Percentiles rank a stretch among this genome's conserved stretches.
phyloP scores from a whole-genome alignment of 2,329 filamentous ascomycete genomes.

The Myotisia sp. region DNA sequence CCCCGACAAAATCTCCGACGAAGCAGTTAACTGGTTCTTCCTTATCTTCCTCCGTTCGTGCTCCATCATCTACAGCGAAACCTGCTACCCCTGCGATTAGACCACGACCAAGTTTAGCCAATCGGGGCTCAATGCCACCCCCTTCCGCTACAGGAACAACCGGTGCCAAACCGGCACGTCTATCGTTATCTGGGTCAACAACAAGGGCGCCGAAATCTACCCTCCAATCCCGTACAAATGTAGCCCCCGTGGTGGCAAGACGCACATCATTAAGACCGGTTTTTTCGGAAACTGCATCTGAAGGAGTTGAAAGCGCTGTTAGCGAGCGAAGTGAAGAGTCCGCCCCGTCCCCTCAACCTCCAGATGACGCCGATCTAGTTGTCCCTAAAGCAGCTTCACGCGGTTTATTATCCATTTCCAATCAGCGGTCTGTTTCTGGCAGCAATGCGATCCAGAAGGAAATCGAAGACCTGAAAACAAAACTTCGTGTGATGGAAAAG shows the following conservation, averaged over 20 bases:
- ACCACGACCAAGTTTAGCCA: slow-evolving; percentile 41
- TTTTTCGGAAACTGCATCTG: slow-evolving; percentile 14
- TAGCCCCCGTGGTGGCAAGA: slow-evolving; percentile 16
- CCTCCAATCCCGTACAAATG: slow-evolving; percentile 15
- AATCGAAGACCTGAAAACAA: slow-evolving; percentile 77
- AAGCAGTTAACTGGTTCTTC: slow-evolving; percentile 47
- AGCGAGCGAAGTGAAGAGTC: slow-evolving; percentile 18
- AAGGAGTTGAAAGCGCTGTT: slow-evolving; percentile 16
- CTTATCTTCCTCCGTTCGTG: slow-evolving; percentile 44
- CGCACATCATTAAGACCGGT: slow-evolving; percentile 22
- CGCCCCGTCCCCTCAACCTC: slow-evolving; percentile 13
- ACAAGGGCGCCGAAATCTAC: slow-evolving; percentile 23
- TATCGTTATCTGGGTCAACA: slow-evolving; percentile 13
- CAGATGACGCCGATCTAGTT: slow-evolving; percentile 15
- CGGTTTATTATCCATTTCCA: slow-evolving; percentile 2
- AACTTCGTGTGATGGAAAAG: slow-evolving; percentile 73
- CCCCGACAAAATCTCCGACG: slow-evolving; percentile 64
- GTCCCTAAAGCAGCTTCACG: slow-evolving; percentile 4
- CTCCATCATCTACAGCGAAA: slow-evolving; percentile 36
- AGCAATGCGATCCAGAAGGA: slow-evolving; percentile 47
- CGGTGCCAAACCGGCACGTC: slow-evolving; percentile 14
- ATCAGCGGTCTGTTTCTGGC: slow-evolving; percentile 31
- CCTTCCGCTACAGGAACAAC: slow-evolving; percentile 29
- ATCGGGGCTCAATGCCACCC: slow-evolving; percentile 54
- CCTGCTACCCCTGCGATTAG: slow-evolving; percentile 33